A percentile compares a stretch with the other conserved stretches of the same genome.
Conservation (phyloP, 2,329 filamentous ascomycete species). For the Phaeoacremonium minimum region DNA sequence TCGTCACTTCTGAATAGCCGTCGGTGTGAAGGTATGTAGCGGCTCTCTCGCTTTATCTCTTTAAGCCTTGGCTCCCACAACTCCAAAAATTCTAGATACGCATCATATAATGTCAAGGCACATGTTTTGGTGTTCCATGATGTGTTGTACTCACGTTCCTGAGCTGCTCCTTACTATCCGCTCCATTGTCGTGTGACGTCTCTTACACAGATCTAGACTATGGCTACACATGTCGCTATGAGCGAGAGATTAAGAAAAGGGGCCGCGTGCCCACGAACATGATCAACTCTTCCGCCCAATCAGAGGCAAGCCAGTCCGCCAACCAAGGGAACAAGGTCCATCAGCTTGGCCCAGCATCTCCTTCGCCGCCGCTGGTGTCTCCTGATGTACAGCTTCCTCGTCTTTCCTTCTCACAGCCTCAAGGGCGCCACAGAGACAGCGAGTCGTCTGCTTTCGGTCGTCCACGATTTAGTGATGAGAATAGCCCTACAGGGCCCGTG, state of each 20-base stretch:
- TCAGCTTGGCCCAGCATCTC: constrained; percentile 3
- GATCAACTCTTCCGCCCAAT: constrained; percentile 4
- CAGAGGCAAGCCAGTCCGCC: constrained; percentile 4
- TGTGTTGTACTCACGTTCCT: background rate
- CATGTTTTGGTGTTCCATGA: background rate
- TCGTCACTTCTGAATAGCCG: constrained; percentile 18
- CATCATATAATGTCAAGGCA: no score
- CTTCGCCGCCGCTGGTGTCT: constrained; percentile 7
- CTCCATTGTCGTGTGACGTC: background rate
- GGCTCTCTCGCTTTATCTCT: no score
- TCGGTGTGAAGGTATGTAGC: constrained; percentile 28
- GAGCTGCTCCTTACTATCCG: no score
- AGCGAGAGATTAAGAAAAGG: constrained; percentile 29
- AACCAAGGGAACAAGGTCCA: background rate
- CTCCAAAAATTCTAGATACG: no score
- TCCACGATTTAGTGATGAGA: background rate
- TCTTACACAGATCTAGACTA: no score
- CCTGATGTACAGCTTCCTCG: constrained; percentile 5
- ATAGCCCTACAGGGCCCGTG: background rate
- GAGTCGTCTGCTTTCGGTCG: no score
- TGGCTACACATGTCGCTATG: constrained; percentile 30
- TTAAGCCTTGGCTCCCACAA: no score
- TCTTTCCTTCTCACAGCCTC: constrained; percentile 2
- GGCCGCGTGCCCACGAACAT: constrained; percentile 21
- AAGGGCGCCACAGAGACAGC: constrained; percentile 2